A percentile compares a stretch with the other conserved stretches of the same genome.
These are phyloP conservation scores for Rhododendron williamsianum DNA, from an alignment of 148 eudicot species.

Conservation along the genomic window DNA sequence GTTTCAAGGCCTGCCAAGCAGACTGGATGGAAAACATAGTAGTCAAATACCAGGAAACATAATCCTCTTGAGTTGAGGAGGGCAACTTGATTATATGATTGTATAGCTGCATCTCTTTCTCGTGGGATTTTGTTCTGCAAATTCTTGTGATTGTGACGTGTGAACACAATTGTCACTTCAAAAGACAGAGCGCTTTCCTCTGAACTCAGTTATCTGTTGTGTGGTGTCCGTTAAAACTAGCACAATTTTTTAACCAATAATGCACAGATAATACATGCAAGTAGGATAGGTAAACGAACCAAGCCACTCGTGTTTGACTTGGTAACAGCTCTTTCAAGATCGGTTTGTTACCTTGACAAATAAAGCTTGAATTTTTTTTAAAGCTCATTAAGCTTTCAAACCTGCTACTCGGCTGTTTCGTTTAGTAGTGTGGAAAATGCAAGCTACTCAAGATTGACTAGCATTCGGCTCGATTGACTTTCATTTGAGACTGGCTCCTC, in stretches of 20 bases:
- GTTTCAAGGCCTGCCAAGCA: no score
- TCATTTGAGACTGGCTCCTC: neutral
- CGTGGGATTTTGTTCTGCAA: neutral
- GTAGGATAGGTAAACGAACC: neutral
- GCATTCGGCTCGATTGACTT: neutral
- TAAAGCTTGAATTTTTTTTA: neutral
- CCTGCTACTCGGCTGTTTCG: neutral
- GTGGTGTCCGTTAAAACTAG: no score
- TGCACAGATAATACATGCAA: neutral
- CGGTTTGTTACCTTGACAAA: neutral
- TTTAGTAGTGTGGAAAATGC: neutral
- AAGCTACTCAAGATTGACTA: neutral
- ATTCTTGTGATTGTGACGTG: neutral
- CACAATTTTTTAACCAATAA: no score
- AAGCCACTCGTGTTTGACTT: neutral
- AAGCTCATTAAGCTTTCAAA: neutral
- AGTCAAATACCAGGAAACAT: no score
- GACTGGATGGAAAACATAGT: no score
- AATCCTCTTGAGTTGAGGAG: no score
- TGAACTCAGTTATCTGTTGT: neutral
- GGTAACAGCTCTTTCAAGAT: neutral
- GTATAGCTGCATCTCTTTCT: neutral
- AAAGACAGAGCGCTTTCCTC: neutral
- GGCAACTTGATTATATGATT: neutral
- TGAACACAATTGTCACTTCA: neutral